Percentiles rank a stretch among this genome's conserved stretches.
Evolutionary conservation across 1,284 basidiomycete species (phyloP).

Genomic region (Melampsora occidentalis): DNA sequence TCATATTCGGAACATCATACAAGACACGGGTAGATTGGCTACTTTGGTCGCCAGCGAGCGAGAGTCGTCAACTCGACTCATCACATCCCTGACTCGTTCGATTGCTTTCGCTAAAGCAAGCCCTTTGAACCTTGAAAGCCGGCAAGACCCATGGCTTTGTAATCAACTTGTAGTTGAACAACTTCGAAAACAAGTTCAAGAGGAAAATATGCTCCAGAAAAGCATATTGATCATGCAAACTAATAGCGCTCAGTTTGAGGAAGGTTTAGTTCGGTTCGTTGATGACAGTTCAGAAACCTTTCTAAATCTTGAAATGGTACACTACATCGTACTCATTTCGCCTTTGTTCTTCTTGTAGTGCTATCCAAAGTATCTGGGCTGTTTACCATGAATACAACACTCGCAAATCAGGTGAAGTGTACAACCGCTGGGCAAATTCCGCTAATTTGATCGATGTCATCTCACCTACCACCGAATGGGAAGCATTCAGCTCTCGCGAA

Average conservation of each 20-base stretch:
- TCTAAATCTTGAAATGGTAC: not conserved
- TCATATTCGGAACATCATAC: constrained; percentile 70
- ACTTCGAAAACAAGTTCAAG: constrained; percentile 82
- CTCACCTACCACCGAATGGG: constrained; percentile 92
- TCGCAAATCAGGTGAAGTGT: constrained; percentile 74
- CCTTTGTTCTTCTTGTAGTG: constrained; percentile 50
- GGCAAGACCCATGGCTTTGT: constrained; percentile 75
- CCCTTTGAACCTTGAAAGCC: constrained; percentile 77
- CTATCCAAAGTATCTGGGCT: constrained; percentile 90
- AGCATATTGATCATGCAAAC: constrained; percentile 98
- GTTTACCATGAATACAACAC: constrained; percentile 96
- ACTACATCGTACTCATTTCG: not conserved
- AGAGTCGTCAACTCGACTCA: constrained; percentile 79
- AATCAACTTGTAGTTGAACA: constrained; percentile 82
- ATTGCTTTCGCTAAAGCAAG: constrained; percentile 93
- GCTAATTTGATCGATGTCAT: constrained; percentile 77
- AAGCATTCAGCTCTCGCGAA: constrained; percentile 87
- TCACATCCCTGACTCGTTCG: constrained; percentile 80
- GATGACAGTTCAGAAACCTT: not conserved
- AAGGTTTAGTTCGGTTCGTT: constrained; percentile 78
- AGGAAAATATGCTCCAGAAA: constrained; percentile 97
- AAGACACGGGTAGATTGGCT: constrained; percentile 70
- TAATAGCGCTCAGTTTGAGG: constrained; percentile 94
- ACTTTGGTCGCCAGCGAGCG: constrained; percentile 90
- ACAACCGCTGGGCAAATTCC: constrained; percentile 75